phyloP scores from a whole-genome alignment of 2,329 filamentous ascomycete species.

The Chalaropsis thielavioides region DNA sequence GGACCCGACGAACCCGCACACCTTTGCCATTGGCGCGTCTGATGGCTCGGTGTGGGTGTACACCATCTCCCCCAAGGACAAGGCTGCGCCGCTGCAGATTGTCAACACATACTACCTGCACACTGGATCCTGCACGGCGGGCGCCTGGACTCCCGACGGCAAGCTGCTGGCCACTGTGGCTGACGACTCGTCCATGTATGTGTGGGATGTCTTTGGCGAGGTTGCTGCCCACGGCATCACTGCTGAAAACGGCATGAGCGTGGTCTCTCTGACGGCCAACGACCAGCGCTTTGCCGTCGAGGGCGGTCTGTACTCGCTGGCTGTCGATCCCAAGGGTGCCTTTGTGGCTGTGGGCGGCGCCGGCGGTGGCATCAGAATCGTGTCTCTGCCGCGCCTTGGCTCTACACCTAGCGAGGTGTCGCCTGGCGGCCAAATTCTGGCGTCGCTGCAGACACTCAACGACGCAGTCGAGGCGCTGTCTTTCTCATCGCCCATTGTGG shows the following conservation, averaged over 20 bases:
- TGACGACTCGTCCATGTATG: slow-evolving; percentile 77
- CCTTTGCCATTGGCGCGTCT: slow-evolving; percentile 71
- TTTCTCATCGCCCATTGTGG: slow-evolving; percentile 33
- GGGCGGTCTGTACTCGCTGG: slow-evolving; percentile 79
- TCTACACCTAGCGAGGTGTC: slow-evolving; percentile 28
- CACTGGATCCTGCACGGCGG: slow-evolving; percentile 72
- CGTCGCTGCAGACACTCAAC: slow-evolving; percentile 63
- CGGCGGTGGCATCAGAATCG: slow-evolving; percentile 68
- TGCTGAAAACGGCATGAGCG: slow-evolving; percentile 43
- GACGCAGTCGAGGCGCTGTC: slow-evolving; percentile 63
- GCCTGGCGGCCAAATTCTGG: slow-evolving; percentile 51
- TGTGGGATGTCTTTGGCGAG: slow-evolving; percentile 80
- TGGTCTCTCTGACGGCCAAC: slow-evolving; percentile 60
- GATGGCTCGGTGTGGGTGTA: slow-evolving; percentile 96
- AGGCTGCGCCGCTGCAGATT: slow-evolving; percentile 53
- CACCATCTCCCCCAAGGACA: slow-evolving; percentile 55
- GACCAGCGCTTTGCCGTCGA: slow-evolving; percentile 89
- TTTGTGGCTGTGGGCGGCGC: slow-evolving; percentile 81
- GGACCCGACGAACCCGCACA: slow-evolving; percentile 55
- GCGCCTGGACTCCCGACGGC: slow-evolving; percentile 80
- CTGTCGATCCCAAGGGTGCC: slow-evolving; percentile 62
- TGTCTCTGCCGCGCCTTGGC: slow-evolving; percentile 59
- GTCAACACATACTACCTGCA: slow-evolving; percentile 88
- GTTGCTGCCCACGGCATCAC: slow-evolving; percentile 45
- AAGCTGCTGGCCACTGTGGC: slow-evolving; percentile 73